Percentiles rank a stretch among this genome's conserved stretches.
phyloP scores from a whole-genome alignment of 2,329 filamentous ascomycete genomes.

The Aureobasidium sp. region DNA sequence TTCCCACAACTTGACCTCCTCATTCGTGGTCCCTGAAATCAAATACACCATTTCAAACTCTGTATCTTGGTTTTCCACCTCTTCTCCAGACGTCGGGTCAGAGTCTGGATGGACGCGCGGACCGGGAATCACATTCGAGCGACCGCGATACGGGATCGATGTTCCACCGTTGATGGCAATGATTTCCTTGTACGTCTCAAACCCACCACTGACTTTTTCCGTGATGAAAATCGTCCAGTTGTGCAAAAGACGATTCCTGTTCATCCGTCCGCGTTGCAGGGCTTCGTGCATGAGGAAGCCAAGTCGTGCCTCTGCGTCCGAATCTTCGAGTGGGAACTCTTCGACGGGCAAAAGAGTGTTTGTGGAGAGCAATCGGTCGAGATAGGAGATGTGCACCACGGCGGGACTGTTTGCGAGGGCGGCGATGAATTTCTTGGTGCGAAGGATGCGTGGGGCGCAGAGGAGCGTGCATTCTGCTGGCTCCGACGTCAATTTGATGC shows the following conservation, averaged over 20 bases:
- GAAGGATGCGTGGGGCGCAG: slow-evolving; percentile 76
- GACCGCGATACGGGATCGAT: slow-evolving; percentile 64
- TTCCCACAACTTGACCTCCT: slow-evolving; percentile 69
- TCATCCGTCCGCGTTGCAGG: slow-evolving; percentile 63
- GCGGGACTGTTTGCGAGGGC: slow-evolving; percentile 74
- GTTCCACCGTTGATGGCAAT: slow-evolving; percentile 82
- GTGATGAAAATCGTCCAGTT: slow-evolving; percentile 80
- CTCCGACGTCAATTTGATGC: slow-evolving; percentile 74
- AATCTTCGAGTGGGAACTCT: slow-evolving; percentile 64
- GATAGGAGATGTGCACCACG: slow-evolving; percentile 69
- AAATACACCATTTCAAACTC: slow-evolving; percentile 62
- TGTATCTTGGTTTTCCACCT: slow-evolving; percentile 43
- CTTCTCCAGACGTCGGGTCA: slow-evolving; percentile 55
- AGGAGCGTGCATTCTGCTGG: slow-evolving; percentile 73
- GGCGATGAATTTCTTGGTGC: slow-evolving; percentile 89
- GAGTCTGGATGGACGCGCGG: slow-evolving; percentile 44
- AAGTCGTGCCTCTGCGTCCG: slow-evolving; percentile 63
- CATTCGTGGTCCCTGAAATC: slow-evolving; percentile 59
- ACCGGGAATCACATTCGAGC: slow-evolving; percentile 55
- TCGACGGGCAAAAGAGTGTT: slow-evolving; percentile 55
- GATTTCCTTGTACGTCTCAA: slow-evolving; percentile 78
- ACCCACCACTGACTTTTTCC: slow-evolving; percentile 68
- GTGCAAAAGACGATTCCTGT: slow-evolving; percentile 68
- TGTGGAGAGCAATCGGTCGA: slow-evolving; percentile 67
- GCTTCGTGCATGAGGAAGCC: slow-evolving; percentile 63